Base-by-base conservation (phyloP, 2,329 filamentous ascomycete species). In the Tolypocladium pustulatum region DNA sequence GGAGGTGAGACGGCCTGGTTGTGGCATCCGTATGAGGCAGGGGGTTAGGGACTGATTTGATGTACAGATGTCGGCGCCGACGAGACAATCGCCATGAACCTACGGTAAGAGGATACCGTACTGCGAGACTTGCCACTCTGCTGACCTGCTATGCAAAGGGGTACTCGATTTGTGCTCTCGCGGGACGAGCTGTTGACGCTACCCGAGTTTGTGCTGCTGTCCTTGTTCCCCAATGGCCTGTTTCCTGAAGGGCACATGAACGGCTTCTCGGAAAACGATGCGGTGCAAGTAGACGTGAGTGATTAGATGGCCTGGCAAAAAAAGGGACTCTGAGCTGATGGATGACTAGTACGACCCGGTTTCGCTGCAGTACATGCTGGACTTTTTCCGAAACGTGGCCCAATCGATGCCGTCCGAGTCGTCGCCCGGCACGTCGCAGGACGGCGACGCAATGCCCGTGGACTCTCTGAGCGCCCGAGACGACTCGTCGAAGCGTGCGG, bases 351-450 rank as follows among this genome's bases (percentile, higher is more conserved):
- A 97, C 77, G 94, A 99, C 74, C 93, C 94, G 30, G 87, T 87
- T 57, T 97, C 93, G 54, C 84, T 99, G 58, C 91, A 97, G 75
- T 99, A 97, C 77, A 99, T 99, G 94, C 84, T 99, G 64, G 93
- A 97, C 68, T 99, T 99, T 76, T 99, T 99, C 79, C 89, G 94
- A 64, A 87, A 87, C 65, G 93, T 99, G 63, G 94, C 94, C 57
- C 91, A 97, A 74, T 94, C 92, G n/a, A 97, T 99, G 65, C 91
- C 90, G 12, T 82, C 84, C 49, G 85, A 90, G 62, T 77, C 83
- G 36, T 90, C 89, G 57, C 84, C 87, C 38, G 83, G 81, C 59
- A 76, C 83, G 40, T 84, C 84, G 2, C 81, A 84, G 62, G 85
- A 90, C 61, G 77, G 83, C 61, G 80, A 88, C 57, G 66, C 77